phyloP scores from a whole-genome alignment of 805 yeast species.

The Candida lessepsii region DNA sequence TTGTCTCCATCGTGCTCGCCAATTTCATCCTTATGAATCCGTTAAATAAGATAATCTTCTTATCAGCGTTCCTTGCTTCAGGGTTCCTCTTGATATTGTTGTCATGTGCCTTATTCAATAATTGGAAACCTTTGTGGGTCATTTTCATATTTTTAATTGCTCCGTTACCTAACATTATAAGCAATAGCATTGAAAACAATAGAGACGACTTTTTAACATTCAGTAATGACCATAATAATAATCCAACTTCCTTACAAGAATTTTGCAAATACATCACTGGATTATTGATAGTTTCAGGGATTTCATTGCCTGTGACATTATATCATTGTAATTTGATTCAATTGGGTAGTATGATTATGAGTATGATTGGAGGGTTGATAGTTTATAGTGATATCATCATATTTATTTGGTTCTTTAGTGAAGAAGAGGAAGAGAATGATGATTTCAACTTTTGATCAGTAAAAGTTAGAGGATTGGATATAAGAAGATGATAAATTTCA shows the following conservation, averaged over 20 bases:
- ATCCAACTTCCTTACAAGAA: constrained; percentile 39
- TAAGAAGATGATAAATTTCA: no score
- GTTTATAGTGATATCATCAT: constrained; percentile 45
- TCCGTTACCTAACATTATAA: constrained; percentile 44
- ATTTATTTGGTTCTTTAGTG: constrained; percentile 47
- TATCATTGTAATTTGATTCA: constrained; percentile 38
- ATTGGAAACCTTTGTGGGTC: constrained; percentile 44
- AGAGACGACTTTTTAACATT: constrained; percentile 46
- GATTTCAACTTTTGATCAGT: constrained; percentile 46
- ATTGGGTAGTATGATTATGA: constrained; percentile 42
- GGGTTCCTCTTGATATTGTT: constrained; percentile 44
- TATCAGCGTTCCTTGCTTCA: constrained; percentile 45
- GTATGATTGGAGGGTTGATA: constrained; percentile 43
- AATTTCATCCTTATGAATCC: constrained; percentile 45
- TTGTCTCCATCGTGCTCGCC: no score
- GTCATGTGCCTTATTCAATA: constrained; percentile 45
- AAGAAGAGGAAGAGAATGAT: constrained; percentile 43
- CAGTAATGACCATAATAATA: constrained; percentile 38
- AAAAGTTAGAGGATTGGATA: no score
- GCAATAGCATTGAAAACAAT: constrained; percentile 34
- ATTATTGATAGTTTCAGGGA: constrained; percentile 42
- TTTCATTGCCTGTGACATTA: constrained; percentile 41
- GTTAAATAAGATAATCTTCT: constrained; percentile 45
- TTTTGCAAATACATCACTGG: constrained; percentile 40
- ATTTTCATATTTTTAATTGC: constrained; percentile 42